Conservation (phyloP, 2,329 filamentous ascomycete species). For the Colletotrichum sp. region DNA sequence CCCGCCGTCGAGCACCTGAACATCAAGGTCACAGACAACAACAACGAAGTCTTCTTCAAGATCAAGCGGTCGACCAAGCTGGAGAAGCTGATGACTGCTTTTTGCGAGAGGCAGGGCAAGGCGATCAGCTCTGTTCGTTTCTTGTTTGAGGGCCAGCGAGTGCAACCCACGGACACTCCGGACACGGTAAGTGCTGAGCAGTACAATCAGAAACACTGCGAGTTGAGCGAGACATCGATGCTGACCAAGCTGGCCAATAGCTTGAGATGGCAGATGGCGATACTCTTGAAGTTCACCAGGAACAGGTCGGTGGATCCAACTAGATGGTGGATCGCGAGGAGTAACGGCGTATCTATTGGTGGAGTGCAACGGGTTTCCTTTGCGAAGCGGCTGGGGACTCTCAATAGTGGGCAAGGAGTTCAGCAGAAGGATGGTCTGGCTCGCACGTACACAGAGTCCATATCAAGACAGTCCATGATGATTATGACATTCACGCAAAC, state of each 20-base stretch:
- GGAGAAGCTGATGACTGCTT: constrained; percentile 98
- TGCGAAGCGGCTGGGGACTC: not conserved
- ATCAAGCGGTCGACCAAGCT: constrained; percentile 97
- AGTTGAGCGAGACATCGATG: not conserved
- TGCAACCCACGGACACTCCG: constrained; percentile 87
- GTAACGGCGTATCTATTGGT: not conserved
- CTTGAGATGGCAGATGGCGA: constrained; percentile 97
- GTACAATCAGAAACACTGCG: not conserved
- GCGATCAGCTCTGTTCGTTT: constrained; percentile 84
- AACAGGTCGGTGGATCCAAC: constrained; percentile 82
- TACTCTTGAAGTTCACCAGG: constrained; percentile 95
- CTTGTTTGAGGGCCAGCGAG: constrained; percentile 93
- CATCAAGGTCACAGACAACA: constrained; percentile 99
- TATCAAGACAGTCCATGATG: constrained; percentile 13
- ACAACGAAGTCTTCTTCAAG: constrained; percentile 99
- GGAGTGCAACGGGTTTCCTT: not conserved
- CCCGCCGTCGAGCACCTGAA: constrained; percentile 83
- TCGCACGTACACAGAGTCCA: not conserved
- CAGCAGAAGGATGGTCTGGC: not conserved
- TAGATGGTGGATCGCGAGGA: not conserved
- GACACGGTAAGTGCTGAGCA: constrained; percentile 73
- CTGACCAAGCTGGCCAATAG: constrained; percentile 51
- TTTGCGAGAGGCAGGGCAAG: constrained; percentile 96
- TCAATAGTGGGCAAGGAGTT: not conserved
- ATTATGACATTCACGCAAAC: constrained; percentile 15